These are phyloP conservation scores for Jatropha multifida DNA, from an alignment of 441 rosid genomes.

Conservation along the genomic window DNA sequence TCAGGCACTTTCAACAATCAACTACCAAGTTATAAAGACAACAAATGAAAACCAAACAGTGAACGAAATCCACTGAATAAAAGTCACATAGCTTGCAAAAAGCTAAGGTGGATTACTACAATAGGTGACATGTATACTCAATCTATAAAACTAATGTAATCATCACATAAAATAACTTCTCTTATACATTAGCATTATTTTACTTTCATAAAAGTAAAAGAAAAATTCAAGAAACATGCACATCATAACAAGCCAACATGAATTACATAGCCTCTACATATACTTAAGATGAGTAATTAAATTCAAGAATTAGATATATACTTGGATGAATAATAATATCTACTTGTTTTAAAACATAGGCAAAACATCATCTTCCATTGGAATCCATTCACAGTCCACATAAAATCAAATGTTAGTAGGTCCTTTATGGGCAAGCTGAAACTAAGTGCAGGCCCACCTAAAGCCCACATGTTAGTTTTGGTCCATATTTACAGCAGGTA, in stretches of 20 bases:
- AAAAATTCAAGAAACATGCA: not conserved
- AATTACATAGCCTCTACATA: not conserved
- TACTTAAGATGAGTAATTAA: not conserved
- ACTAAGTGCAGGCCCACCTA: conserved; percentile 59
- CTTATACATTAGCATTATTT: not conserved
- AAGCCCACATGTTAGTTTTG: conserved; percentile 51
- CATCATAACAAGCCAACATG: not conserved
- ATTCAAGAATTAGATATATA: not conserved
- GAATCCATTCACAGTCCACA: not conserved
- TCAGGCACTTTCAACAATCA: conserved; percentile 19
- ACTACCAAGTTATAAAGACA: not conserved
- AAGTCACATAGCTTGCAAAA: not conserved
- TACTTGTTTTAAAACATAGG: no score
- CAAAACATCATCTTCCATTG: not conserved
- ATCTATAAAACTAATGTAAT: not conserved
- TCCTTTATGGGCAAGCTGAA: conserved; percentile 51
- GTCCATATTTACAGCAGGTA: conserved; percentile 74
- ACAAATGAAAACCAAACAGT: not conserved
- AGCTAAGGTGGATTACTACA: not conserved
- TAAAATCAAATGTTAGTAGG: conserved; percentile 40
- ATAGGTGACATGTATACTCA: not conserved
- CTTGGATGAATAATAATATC: no score
- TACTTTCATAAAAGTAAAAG: not conserved
- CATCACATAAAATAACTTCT: not conserved
- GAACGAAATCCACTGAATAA: not conserved